Base-by-base conservation (phyloP, 768 basidiomycete species). In the Lentinula edodes region DNA sequence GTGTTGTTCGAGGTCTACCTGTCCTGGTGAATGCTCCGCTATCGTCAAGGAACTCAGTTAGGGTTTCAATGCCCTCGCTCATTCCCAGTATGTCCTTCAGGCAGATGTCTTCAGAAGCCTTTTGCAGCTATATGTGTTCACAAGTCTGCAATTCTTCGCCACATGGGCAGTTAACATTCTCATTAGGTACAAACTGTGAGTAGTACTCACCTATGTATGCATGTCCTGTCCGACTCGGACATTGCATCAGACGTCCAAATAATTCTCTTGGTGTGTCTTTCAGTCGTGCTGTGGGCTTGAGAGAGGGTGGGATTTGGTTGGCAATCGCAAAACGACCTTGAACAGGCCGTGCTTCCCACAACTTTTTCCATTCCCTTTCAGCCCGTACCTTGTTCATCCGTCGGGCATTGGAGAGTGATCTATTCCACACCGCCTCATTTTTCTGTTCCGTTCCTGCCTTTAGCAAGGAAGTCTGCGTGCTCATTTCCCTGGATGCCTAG, bases 161-260 rank as follows among this genome's bases (percentile, higher is more conserved):
- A 53, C 71, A 73, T 7, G 64, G 67, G 65, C 73, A 74, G 59
- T 52, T 53, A 43, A 62, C 56, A 45, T 43, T 41, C 57, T 71
- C 64, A 10, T 45, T 23, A 0, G 64, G 68, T 39, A 67, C 64
- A 52, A 71, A 70, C 18, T 53, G 12, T 2, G 32, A 54, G 51
- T 68, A 67, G 61, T 72, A 75, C 63, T 71, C 67, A 32, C 74
- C 71, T 5, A 63, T 67, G 61, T 67, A 69, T 13, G 46, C 64
- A 50, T 73, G 73, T 23, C 71, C 69, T 12, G 66, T 72, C 4
- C 67, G 60, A 63, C 67, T 72, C 4, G 66, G 60, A 63, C 67
- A 70, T 52, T 71, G 72, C 1, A 66, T 53, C 0, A 71, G 36
- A 12, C 68, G 45, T 18, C 71, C 71, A 35, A 67, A 69, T 1